Conservation (phyloP, 2,329 filamentous ascomycete genomes). For the Xylaria sp. region DNA sequence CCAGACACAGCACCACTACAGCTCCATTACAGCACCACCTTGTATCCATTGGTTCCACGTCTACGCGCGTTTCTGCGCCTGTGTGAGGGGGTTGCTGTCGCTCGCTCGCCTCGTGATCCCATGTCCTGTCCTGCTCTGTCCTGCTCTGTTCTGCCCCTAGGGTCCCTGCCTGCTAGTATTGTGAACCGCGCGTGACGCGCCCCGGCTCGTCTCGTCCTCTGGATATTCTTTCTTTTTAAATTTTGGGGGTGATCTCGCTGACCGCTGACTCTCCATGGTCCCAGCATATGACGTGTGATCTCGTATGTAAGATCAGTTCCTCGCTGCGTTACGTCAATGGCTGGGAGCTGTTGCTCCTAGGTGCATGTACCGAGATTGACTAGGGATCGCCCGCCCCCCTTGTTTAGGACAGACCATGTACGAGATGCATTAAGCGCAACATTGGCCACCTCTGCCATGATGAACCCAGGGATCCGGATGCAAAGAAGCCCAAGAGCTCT, state of each 20-base stretch:
- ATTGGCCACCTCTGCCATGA: constrained; percentile 99
- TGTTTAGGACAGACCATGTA: constrained; percentile 89
- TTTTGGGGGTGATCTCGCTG: constrained; percentile 55
- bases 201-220: constrained; percentile 36
- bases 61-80: constrained; percentile 45
- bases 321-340: constrained; percentile 47
- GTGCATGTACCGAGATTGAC: constrained; percentile 50
- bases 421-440: constrained; percentile 96
- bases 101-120: constrained; percentile 41
- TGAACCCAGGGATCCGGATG: constrained; percentile 85
- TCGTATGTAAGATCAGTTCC: constrained; percentile 70
- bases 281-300: constrained; percentile 93
- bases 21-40: constrained; percentile 26
- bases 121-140: constrained; percentile 31
- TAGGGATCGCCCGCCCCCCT: constrained; percentile 51
- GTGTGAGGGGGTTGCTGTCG: constrained; percentile 37
- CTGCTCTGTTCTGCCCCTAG: constrained; percentile 2
- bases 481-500: constrained; percentile 82
- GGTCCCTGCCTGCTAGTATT: constrained; percentile 29
- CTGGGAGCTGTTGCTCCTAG: constrained; percentile 43
- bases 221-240: constrained; percentile 27
- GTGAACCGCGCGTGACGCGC: constrained; percentile 41
- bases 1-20: too few species aligned
- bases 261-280: constrained; percentile 55
- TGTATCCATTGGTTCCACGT: constrained; percentile 50